Evolutionary conservation across 495 filamentous ascomycete species (phyloP), one percentile per base, ranked within the genome.

Genomic region (Aspergillus taichungensis): DNA sequence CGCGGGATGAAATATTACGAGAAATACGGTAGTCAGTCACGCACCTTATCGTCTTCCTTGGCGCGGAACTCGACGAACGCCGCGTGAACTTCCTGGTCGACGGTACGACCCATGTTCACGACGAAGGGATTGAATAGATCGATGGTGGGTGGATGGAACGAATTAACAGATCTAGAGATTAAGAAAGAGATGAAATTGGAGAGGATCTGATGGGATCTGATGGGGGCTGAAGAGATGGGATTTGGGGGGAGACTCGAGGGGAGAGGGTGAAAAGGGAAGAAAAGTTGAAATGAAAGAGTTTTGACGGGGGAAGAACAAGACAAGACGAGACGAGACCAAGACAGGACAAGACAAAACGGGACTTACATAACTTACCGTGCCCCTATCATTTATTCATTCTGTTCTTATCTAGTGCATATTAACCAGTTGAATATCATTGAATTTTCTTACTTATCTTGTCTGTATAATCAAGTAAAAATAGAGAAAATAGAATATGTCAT

Each of bases 41-140:
- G 56, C 66, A 75, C 74, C 72, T 77, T 77, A 61, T 77, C 74
- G 61, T 75, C 73, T 67, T 77, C 74, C 62, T 77, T 77, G 65
- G 74, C 74, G 61, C 74, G 70, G 53, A 77, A 77, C 61, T 77
- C 74, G 59, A 77, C 71, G 58, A 75, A 77, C 50, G 74, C 73
- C 51, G 73, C 71, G 59, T 77, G 74, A 49, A 77, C 73, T 53
- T 76, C 73, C 54, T 73, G 71, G 61, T 77, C 74, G 55, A 75
- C 74, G 29, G 73, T 77, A 39, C 74, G 72, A 59, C 74, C 74
- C 74, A 77, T 77, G 40, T 45, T 69, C 60, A 52, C 43, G 57
- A 53, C 40, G 31, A 50, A 45, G 51, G 53, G 51, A 51, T 53
- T 37, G 45, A 50, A 52, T 34, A 57, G 52, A 55, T 53, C 51